Percentiles rank a stretch among this genome's conserved stretches.
Evolutionary conservation across 192 early-diverging fungal genomes (phyloP).

Genomic region (Obelidium mucronatum): DNA sequence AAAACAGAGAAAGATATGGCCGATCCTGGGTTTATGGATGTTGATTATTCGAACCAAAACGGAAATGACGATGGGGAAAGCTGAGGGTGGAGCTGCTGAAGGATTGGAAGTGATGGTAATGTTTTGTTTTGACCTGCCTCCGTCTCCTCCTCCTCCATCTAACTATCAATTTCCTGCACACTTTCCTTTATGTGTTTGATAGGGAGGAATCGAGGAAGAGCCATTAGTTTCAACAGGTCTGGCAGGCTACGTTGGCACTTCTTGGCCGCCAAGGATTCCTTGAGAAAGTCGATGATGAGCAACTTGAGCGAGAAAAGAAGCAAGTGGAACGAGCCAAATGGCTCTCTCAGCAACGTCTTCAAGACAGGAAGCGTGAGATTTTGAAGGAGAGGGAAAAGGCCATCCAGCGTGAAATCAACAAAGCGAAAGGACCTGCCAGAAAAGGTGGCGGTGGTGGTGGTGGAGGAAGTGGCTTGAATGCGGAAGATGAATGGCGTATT

Average conservation of each 20-base stretch:
- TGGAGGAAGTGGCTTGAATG: conserved; percentile 60
- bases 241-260: conserved; percentile 80
- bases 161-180: too few relatives aligned
- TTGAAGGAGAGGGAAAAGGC: conserved; percentile 78
- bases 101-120: conserved; percentile 12
- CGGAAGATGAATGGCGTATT: conserved; percentile 65
- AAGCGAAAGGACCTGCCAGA: conserved; percentile 45
- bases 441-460: conserved; percentile 19
- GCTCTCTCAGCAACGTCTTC: conserved; percentile 70
- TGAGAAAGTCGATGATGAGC: conserved; percentile 71
- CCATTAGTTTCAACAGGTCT: conserved; percentile 82
- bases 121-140: conserved; percentile 9
- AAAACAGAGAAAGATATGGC: background rate
- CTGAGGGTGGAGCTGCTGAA: conserved; percentile 6
- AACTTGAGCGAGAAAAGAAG: conserved; percentile 66
- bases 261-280: conserved; percentile 76
- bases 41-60: conserved; percentile 17
- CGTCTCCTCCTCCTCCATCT: too few relatives aligned
- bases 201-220: conserved; percentile 67
- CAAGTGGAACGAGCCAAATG: conserved; percentile 71
- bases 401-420: conserved; percentile 50
- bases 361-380: conserved; percentile 60
- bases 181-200: background rate
- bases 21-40: background rate
- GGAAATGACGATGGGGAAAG: conserved; percentile 40